phyloP scores from a whole-genome alignment of 1,139 yeast species.

The Candida sanyaensis region DNA sequence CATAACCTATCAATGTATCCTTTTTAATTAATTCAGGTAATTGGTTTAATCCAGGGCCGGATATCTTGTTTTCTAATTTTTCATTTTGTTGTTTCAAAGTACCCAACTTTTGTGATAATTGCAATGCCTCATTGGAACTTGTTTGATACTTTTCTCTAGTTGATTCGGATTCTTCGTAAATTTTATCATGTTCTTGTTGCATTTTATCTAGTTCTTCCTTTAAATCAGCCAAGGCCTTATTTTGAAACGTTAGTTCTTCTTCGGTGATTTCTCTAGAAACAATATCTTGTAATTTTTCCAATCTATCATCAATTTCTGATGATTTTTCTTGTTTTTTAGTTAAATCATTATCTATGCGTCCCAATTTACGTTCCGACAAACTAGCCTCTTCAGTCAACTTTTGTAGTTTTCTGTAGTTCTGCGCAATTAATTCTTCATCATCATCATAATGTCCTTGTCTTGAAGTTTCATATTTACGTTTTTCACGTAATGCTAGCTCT shows the following conservation, averaged over 20 bases:
- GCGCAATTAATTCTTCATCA: constrained; percentile 50
- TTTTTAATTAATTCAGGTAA: constrained; percentile 41
- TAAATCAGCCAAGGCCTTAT: constrained; percentile 29
- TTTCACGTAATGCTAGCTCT: constrained; percentile 24
- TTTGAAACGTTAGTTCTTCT: constrained; percentile 24
- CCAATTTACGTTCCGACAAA: constrained; percentile 49
- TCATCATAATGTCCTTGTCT: constrained; percentile 54
- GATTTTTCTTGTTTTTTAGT: constrained; percentile 21
- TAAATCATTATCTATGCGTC: constrained; percentile 39
- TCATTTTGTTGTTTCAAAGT: constrained; percentile 27
- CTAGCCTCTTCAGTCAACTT: constrained; percentile 50
- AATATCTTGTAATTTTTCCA: constrained; percentile 16
- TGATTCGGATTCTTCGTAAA: constrained; percentile 37
- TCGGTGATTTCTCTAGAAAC: constrained; percentile 8
- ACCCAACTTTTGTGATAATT: constrained; percentile 37
- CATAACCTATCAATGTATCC: constrained; percentile 35
- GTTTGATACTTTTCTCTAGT: constrained; percentile 53
- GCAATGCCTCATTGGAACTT: constrained; percentile 58
- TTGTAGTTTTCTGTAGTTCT: constrained; percentile 46
- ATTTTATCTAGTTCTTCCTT: constrained; percentile 29
- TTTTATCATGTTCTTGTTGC: constrained; percentile 25
- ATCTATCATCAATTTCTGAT: constrained; percentile 19
- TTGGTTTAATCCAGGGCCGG: constrained; percentile 45
- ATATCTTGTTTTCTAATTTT: constrained; percentile 33
- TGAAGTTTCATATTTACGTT: constrained; percentile 46